phyloP scores from a whole-genome alignment of 208 protist genomes.

The Trypanosoma brucei region DNA sequence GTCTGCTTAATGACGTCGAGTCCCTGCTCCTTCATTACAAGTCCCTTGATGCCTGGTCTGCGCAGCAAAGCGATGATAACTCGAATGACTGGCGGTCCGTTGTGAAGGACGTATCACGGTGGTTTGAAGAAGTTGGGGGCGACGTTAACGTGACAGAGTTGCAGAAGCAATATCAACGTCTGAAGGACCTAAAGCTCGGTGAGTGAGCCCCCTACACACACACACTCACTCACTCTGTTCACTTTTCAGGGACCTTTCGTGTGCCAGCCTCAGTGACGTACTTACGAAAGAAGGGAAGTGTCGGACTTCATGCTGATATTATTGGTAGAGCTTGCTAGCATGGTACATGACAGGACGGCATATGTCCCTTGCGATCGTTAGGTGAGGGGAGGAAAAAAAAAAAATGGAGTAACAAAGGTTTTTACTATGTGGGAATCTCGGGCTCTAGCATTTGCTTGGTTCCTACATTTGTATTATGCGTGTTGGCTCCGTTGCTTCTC shows the following conservation, averaged over 20 bases:
- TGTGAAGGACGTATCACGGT: conserved; percentile 35
- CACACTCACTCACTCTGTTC: not conserved
- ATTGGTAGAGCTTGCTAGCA: not conserved
- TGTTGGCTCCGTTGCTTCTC: no score
- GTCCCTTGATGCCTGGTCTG: conserved; percentile 38
- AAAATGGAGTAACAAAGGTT: no score
- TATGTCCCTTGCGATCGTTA: no score
- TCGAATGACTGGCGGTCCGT: conserved; percentile 27
- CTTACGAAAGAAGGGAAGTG: no score
- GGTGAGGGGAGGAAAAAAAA: no score
- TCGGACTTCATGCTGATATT: not conserved
- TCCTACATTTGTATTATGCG: no score
- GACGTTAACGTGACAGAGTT: conserved; percentile 14
- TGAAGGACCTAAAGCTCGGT: conserved; percentile 30
- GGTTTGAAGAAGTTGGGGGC: conserved; percentile 33
- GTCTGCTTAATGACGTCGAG: conserved; percentile 68
- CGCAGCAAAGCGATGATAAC: not conserved
- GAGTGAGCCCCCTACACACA: not conserved
- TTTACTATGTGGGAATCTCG: no score
- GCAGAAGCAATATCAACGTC: conserved; percentile 13
- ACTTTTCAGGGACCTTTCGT: not conserved
- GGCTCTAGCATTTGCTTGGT: no score
- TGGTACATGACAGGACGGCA: not conserved
- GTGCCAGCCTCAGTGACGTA: no score
- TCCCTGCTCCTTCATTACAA: conserved; percentile 43